Conservation (phyloP, 2,329 filamentous ascomycete species). For the Fonsecaea monophora region DNA sequence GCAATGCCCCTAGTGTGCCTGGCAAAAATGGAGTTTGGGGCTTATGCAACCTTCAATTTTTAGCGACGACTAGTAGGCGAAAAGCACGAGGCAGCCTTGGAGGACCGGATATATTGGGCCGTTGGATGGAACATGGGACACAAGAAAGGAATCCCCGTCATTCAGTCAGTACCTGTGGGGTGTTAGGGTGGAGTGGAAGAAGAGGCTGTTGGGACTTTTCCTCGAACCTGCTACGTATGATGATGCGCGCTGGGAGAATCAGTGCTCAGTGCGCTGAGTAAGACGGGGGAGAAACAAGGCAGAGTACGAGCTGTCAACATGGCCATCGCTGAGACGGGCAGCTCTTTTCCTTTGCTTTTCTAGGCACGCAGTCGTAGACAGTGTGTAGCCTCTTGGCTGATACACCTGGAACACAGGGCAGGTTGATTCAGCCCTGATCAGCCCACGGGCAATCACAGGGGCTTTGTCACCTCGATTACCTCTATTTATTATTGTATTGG, state of each 20-base stretch:
- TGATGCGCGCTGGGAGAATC: not conserved
- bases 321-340: not conserved
- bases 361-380: not conserved
- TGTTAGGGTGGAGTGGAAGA: not conserved
- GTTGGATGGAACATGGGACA: not conserved
- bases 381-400: not conserved
- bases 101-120: not conserved
- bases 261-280: not conserved
- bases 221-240: not conserved
- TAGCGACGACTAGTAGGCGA: constrained; percentile 18
- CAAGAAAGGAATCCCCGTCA: not conserved
- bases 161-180: not conserved
- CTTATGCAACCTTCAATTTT: constrained; percentile 5
- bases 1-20: constrained; percentile 1
- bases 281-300: not conserved
- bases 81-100: constrained; percentile 20
- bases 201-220: not conserved
- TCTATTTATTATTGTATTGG: not conserved
- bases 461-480: not conserved
- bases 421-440: not conserved
- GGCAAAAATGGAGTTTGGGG: not conserved
- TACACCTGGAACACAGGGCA: not conserved
- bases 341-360: not conserved
- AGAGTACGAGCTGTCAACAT: not conserved
- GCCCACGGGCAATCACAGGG: not conserved